Conservation (phyloP, 1,284 basidiomycete species). For the Trichosporon coremiiforme region DNA sequence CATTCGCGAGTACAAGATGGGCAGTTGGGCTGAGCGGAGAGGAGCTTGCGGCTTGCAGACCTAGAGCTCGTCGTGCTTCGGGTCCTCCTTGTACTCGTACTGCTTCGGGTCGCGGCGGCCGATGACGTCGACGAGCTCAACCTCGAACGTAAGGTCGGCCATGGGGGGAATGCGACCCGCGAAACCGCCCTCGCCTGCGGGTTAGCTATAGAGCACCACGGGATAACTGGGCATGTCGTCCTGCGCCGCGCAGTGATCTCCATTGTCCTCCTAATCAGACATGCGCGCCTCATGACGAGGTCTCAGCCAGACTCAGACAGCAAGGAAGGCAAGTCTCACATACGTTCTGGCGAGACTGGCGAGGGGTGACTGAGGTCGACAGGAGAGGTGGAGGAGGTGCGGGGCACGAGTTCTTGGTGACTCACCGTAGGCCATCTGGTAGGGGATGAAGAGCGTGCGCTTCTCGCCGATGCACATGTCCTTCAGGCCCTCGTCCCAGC, state of each 20-base stretch:
- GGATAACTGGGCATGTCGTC: too few relatives aligned
- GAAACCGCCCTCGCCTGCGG: constrained; percentile 62
- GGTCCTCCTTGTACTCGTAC: constrained; percentile 5
- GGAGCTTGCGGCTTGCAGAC: too few relatives aligned
- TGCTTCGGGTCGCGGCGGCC: constrained; percentile 46
- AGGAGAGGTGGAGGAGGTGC: background rate
- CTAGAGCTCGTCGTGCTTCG: constrained; percentile 24
- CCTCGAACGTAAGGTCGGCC: constrained; percentile 85
- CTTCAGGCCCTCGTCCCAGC: constrained; percentile 59
- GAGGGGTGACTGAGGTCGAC: too few relatives aligned
- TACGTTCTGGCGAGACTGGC: too few relatives aligned
- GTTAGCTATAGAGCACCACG: background rate
- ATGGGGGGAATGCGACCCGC: constrained; percentile 72
- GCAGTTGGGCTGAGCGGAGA: too few relatives aligned
- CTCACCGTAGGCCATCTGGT: constrained; percentile 77
- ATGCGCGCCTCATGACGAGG: background rate
- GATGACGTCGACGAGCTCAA: constrained; percentile 69
- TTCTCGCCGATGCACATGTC: constrained; percentile 88
- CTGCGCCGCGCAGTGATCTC: background rate
- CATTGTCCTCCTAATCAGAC: background rate
- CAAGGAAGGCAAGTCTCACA: too few relatives aligned
- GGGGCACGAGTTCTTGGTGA: constrained; percentile 32
- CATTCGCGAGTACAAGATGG: background rate
- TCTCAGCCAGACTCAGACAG: too few relatives aligned
- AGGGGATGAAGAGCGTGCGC: constrained; percentile 83